These are phyloP conservation scores for Pseudocercospora ulei DNA, from an alignment of 2,329 filamentous ascomycete genomes.

Conservation along the genomic window DNA sequence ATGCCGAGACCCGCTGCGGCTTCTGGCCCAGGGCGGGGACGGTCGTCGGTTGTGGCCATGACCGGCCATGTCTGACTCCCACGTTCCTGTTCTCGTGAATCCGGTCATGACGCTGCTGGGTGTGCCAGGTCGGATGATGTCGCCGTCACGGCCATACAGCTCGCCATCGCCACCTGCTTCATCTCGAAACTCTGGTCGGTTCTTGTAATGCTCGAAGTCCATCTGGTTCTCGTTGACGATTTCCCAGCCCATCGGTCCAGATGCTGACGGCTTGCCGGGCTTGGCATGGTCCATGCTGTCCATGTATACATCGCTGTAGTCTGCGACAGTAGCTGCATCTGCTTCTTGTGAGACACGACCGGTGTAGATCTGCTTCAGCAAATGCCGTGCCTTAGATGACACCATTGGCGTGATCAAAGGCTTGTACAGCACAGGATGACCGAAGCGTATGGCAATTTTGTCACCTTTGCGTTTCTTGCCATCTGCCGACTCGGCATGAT, in stretches of 20 bases:
- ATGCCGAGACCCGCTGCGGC: slow-evolving; percentile 28
- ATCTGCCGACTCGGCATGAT: slow-evolving; percentile 29
- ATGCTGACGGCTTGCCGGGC: slow-evolving; percentile 48
- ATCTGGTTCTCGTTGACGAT: slow-evolving; percentile 76
- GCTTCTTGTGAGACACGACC: slow-evolving; percentile 59
- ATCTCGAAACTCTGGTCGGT: slow-evolving; percentile 75
- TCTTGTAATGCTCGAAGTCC: slow-evolving; percentile 87
- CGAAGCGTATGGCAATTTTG: slow-evolving; percentile 67
- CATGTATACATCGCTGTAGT: slow-evolving; percentile 76
- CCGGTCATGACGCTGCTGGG: slow-evolving; percentile 44
- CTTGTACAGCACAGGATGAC: slow-evolving; percentile 82
- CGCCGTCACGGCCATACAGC: slow-evolving; percentile 48
- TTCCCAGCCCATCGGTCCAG: slow-evolving; percentile 52
- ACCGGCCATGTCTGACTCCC: slow-evolving; percentile 24
- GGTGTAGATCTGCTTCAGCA: slow-evolving; percentile 75
- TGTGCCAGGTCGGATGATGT: slow-evolving; percentile 53
- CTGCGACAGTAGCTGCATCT: slow-evolving; percentile 51
- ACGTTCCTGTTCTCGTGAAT: slow-evolving; percentile 27
- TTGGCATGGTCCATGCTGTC: slow-evolving; percentile 60
- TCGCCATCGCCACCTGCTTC: slow-evolving; percentile 67
- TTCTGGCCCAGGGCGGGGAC: slow-evolving; percentile 14
- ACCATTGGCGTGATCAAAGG: slow-evolving; percentile 92
- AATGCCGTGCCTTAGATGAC: slow-evolving; percentile 75
- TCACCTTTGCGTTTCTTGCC: slow-evolving; percentile 47
- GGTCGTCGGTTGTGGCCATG: slow-evolving; percentile 14